These are phyloP conservation scores for Leccinum subtestaceum DNA, from an alignment of 768 basidiomycete species.

Conservation along the genomic window DNA sequence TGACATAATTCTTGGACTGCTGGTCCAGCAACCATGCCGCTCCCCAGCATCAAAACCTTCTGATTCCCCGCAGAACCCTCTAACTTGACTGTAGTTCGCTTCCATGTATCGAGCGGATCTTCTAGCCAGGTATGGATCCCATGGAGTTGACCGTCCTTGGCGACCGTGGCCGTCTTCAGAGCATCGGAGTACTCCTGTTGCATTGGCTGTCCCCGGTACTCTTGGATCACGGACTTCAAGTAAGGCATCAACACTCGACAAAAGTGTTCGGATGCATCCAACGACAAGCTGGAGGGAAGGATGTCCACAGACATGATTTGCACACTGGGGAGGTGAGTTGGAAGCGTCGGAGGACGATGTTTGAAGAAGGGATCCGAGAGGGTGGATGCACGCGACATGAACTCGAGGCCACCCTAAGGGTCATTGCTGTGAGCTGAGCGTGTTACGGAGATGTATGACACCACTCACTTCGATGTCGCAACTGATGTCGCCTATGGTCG, in stretches of 20 bases:
- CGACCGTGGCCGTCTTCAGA: slow-evolving; percentile 70
- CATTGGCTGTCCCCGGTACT: slow-evolving; percentile 33
- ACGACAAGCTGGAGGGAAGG: slow-evolving; percentile 78
- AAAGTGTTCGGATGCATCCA: slow-evolving; percentile 80
- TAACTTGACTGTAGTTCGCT: slow-evolving; percentile 11
- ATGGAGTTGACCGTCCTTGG: slow-evolving; percentile 52
- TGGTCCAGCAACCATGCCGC: slow-evolving; percentile 94
- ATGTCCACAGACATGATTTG: slow-evolving; percentile 92
- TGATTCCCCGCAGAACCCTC: slow-evolving; percentile 42
- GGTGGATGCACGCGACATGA: slow-evolving; percentile 73
- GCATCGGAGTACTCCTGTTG: slow-evolving; percentile 38
- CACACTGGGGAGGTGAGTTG: slow-evolving; percentile 49
- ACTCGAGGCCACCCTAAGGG: slow-evolving; percentile 77
- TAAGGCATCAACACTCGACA: slow-evolving; percentile 66
- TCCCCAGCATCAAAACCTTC: slow-evolving; percentile 79
- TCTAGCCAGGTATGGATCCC: slow-evolving; percentile 58
- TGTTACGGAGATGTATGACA: background rate
- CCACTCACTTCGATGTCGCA: slow-evolving; percentile 73
- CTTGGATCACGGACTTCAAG: slow-evolving; percentile 51
- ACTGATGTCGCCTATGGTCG: slow-evolving; percentile 81
- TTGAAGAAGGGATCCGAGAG: slow-evolving; percentile 73
- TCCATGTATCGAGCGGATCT: slow-evolving; percentile 47
- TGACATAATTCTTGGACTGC: slow-evolving; percentile 72
- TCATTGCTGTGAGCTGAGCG: background rate
- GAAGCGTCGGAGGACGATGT: slow-evolving; percentile 40